A percentile compares a stretch with the other conserved stretches of the same genome.
phyloP scores from a whole-genome alignment of 805 yeast genomes.

The Wickerhamiella qilinensis region DNA sequence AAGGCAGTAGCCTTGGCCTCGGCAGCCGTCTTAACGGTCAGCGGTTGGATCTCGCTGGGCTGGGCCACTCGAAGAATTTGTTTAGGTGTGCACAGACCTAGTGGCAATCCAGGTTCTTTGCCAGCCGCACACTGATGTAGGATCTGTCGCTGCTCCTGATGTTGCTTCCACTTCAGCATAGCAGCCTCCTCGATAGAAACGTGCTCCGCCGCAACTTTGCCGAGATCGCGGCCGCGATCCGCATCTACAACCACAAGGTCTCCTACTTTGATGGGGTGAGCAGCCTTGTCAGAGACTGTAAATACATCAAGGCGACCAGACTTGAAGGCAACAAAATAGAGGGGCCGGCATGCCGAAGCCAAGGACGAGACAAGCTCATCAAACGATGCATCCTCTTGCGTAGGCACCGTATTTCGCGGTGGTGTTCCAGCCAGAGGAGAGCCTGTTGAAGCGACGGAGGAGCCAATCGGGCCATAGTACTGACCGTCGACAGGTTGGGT shows the following conservation, averaged over 20 bases:
- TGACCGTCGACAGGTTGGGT: no score
- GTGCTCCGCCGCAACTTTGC: constrained; percentile 42
- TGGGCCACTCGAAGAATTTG: constrained; percentile 49
- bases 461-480: no score
- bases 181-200: constrained; percentile 53
- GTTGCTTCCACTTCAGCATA: constrained; percentile 45
- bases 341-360: constrained; percentile 16
- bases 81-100: constrained; percentile 50
- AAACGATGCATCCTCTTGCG: constrained; percentile 1
- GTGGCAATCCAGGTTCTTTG: constrained; percentile 16
- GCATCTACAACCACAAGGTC: constrained; percentile 74
- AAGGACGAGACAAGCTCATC: not conserved
- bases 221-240: constrained; percentile 66
- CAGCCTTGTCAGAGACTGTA: constrained; percentile 32
- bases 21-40: constrained; percentile 43
- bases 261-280: constrained; percentile 29
- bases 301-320: constrained; percentile 69
- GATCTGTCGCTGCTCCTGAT: constrained; percentile 57
- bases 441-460: no score
- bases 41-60: constrained; percentile 40
- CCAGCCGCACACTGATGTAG: constrained; percentile 27
- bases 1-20: constrained; percentile 53
- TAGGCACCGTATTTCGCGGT: no score
- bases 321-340: constrained; percentile 60
- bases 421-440: no score